Evolutionary conservation across 768 basidiomycete species (phyloP).

Genomic region (Kwoniella sp.): DNA sequence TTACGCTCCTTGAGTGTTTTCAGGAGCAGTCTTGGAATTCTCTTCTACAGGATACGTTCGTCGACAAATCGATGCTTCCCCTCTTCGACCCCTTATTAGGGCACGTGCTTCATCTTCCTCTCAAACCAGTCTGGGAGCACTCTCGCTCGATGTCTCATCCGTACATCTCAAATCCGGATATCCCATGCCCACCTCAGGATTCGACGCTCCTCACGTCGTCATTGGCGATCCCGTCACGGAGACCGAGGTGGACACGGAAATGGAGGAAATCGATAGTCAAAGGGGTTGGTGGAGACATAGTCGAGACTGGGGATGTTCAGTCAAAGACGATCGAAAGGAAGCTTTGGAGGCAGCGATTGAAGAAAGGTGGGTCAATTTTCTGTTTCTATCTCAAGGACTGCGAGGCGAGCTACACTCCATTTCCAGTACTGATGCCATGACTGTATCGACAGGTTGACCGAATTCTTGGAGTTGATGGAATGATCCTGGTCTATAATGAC

Average conservation of each 20-base stretch:
- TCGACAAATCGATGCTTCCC: too few relatives aligned
- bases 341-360: not conserved
- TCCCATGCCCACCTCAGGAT: not conserved
- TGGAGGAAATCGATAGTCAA: not conserved
- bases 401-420: too few relatives aligned
- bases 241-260: not conserved
- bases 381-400: too few relatives aligned
- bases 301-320: constrained; percentile 1
- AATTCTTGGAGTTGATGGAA: not conserved
- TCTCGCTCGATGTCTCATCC: not conserved
- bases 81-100: too few relatives aligned
- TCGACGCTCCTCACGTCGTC: not conserved
- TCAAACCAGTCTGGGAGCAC: too few relatives aligned
- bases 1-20: too few relatives aligned
- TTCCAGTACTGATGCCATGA: not conserved
- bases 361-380: not conserved
- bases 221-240: not conserved
- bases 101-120: too few relatives aligned
- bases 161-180: not conserved
- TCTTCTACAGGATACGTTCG: too few relatives aligned
- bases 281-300: constrained; percentile 1
- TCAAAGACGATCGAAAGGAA: not conserved
- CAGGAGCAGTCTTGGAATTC: too few relatives aligned
- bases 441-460: not conserved
- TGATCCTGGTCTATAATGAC: not conserved